A percentile compares a stretch with the other conserved stretches of the same genome.
Evolutionary conservation across 2,329 filamentous ascomycete species (phyloP).

Genomic region (Dactylellina drechsleri): DNA sequence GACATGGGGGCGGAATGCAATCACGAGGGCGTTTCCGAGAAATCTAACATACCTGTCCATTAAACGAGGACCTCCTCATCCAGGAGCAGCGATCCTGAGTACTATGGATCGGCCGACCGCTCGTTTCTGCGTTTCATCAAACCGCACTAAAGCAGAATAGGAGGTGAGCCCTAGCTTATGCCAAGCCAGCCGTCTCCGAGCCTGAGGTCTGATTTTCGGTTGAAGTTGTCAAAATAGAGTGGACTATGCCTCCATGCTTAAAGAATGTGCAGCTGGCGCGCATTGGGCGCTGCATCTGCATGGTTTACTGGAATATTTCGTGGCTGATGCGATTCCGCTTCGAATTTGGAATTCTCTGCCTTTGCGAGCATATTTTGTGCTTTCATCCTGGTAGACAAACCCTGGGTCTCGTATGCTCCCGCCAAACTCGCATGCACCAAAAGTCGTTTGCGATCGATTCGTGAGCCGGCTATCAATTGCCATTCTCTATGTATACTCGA

Average conservation of each 20-base stretch:
- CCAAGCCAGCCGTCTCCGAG: slow-evolving; percentile 37
- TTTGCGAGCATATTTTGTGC: slow-evolving; percentile 23
- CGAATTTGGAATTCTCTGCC: slow-evolving; percentile 50
- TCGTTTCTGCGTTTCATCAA: slow-evolving; percentile 47
- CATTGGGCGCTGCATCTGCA: slow-evolving; percentile 50
- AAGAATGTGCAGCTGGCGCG: slow-evolving; percentile 12
- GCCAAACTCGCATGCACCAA: slow-evolving; percentile 16
- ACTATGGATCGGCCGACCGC: slow-evolving; percentile 36
- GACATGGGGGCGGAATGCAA: slow-evolving; percentile 35
- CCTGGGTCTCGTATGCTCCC: slow-evolving; percentile 29
- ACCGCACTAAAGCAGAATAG: slow-evolving; percentile 39
- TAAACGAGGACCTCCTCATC: slow-evolving; percentile 27
- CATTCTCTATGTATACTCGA: not conserved
- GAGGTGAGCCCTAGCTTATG: slow-evolving; percentile 43
- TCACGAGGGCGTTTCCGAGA: slow-evolving; percentile 48
- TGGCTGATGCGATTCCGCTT: slow-evolving; percentile 53
- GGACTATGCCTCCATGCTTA: slow-evolving; percentile 12
- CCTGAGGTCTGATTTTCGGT: slow-evolving; percentile 30
- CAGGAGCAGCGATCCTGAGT: slow-evolving; percentile 31
- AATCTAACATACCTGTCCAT: slow-evolving; percentile 37
- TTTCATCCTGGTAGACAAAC: slow-evolving; percentile 11
- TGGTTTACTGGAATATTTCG: slow-evolving; percentile 28
- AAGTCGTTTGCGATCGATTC: slow-evolving; percentile 14
- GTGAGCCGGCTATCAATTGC: slow-evolving; percentile 12
- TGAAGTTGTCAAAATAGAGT: slow-evolving; percentile 48